Base-by-base conservation (phyloP, 441 rosid species). In the Adansonia gregorii region DNA sequence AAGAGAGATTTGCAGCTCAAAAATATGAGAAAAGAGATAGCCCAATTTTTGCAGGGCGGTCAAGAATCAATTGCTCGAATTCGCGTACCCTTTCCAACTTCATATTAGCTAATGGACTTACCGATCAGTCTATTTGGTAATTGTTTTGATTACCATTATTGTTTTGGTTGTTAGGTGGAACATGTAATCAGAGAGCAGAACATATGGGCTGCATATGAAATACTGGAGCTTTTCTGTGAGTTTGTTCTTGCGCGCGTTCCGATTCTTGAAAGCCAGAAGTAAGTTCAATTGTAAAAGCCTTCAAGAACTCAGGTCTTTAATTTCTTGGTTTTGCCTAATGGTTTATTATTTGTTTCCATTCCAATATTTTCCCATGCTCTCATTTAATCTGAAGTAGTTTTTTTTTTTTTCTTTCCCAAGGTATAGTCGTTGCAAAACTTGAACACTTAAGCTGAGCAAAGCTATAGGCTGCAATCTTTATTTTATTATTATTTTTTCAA, bases 61-160 rank as follows among this genome's bases (percentile, higher is more conserved):
- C 97, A 94, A 80, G 98, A 95, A 87, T 81, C 98, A 3, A 95
- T 95, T 2, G 98, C 99, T 86, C 89, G 97, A 65, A 95, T 95
- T 60, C 84, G 99, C 87, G 99, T 92, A 79, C 1, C 27, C 39
- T 54, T 58, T 81, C 17, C 3, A 46, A 59, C 66, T 64, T 76
- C 0, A 52, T 31, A 11, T 45, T 0, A 2, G 6, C 22, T 55
- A 4, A 71, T 54, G 67, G 9, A 35, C 55, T 0, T 20, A 1
- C 70, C 54, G 46, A 35, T 73, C 8, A 35, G 65, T 65, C 71
- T 41, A 65, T 31, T 7, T 72, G 63, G 41, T 82, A 49, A 48
- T 15, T 7, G 3, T 81, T 60, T 68, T 24, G 72, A 41, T 52
- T 66, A n/a, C 46, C 74, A 14, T 49, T 48, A 31, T 31, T 78